phyloP scores from a whole-genome alignment of 176 grass and related monocot genomes.

The Juncus inflexus region DNA sequence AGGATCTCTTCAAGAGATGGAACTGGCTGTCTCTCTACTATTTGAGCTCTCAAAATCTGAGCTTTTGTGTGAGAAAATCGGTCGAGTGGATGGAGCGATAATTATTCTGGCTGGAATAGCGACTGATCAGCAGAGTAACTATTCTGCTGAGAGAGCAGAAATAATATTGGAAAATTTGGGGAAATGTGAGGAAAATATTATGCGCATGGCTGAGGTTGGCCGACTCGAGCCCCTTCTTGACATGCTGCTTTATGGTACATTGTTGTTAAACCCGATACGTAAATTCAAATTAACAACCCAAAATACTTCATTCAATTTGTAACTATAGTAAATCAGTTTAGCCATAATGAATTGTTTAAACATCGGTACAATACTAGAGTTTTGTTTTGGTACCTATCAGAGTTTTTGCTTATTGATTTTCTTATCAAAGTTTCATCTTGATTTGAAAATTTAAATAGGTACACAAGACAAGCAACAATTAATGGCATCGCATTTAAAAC shows the following conservation, averaged over 20 bases:
- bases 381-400: no score
- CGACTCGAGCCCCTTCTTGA: slow-evolving; percentile 56
- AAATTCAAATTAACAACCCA: no score
- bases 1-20: slow-evolving; percentile 46
- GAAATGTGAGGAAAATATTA: slow-evolving; percentile 41
- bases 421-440: slow-evolving; percentile 25
- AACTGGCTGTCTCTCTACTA: slow-evolving; percentile 46
- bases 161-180: slow-evolving; percentile 48
- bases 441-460: slow-evolving; percentile 37
- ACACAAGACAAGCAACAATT: slow-evolving; percentile 50
- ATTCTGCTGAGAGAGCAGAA: slow-evolving; percentile 36
- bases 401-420: neutral
- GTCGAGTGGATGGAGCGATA: slow-evolving; percentile 40
- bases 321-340: no score
- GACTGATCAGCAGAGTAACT: slow-evolving; percentile 28
- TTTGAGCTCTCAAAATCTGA: slow-evolving; percentile 55
- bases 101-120: slow-evolving; percentile 53
- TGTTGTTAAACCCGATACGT: no score
- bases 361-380: no score
- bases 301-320: no score
- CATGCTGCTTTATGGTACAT: slow-evolving; percentile 53
- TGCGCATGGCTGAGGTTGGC: slow-evolving; percentile 72
- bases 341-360: no score
- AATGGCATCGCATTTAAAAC: slow-evolving; percentile 49
- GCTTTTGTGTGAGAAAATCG: slow-evolving; percentile 43